Conservation (phyloP, 495 filamentous ascomycete genomes). For the Usnea hakonensis region DNA sequence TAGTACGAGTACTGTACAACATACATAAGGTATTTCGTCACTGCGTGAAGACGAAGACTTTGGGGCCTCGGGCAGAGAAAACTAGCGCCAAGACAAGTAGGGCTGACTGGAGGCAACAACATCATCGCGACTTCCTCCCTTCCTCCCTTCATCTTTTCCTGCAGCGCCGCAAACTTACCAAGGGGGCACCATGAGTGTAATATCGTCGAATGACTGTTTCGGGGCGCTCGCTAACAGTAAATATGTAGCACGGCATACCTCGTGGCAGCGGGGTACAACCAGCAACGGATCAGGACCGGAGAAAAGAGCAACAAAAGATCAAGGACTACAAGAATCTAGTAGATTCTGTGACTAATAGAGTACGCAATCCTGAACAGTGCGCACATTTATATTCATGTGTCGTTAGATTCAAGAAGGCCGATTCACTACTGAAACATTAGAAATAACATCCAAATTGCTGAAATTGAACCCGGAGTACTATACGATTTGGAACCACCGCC, state of each 20-base stretch:
- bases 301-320: slow-evolving; percentile 70
- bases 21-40: too few species aligned
- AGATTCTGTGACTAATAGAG: slow-evolving; percentile 53
- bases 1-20: too few species aligned
- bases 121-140: slow-evolving; percentile 3
- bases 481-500: slow-evolving; percentile 94
- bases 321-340: slow-evolving; percentile 67
- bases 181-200: not conserved
- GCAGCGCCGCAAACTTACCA: too few species aligned
- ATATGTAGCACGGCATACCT: slow-evolving; percentile 66
- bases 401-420: slow-evolving; percentile 46
- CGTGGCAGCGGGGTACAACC: slow-evolving; percentile 50
- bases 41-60: not conserved
- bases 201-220: not conserved
- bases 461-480: slow-evolving; percentile 93
- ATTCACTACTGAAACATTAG: slow-evolving; percentile 59
- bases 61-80: not conserved
- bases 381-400: not conserved
- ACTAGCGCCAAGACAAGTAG: slow-evolving; percentile 10
- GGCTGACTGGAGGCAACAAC: slow-evolving; percentile 9
- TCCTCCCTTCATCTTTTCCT: not conserved
- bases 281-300: slow-evolving; percentile 58
- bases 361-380: slow-evolving; percentile 22
- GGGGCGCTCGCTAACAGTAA: not conserved
- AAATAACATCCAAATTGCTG: slow-evolving; percentile 72